Conservation (phyloP, 768 basidiomycete genomes). For the Russula foetens region DNA sequence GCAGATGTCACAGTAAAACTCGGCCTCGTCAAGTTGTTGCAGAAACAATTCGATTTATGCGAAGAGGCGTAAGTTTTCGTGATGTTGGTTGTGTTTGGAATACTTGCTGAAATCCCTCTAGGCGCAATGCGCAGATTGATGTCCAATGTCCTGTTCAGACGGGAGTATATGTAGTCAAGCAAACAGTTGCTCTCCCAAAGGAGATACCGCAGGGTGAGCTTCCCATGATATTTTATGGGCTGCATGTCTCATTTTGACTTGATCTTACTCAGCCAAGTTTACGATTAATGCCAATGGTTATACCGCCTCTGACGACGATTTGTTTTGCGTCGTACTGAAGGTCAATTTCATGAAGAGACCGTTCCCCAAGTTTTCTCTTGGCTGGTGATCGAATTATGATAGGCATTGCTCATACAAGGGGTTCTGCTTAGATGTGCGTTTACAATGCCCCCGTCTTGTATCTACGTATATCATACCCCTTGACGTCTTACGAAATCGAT, state of each 20-base stretch:
- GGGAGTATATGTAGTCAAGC: slow-evolving; percentile 64
- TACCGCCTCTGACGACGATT: slow-evolving; percentile 60
- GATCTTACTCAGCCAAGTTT: slow-evolving; percentile 66
- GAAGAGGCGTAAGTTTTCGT: slow-evolving; percentile 75
- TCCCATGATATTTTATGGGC: background rate
- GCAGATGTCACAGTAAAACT: slow-evolving; percentile 89
- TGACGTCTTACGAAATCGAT: background rate
- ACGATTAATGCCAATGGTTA: slow-evolving; percentile 57
- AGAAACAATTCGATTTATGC: slow-evolving; percentile 81
- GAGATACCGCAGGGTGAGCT: slow-evolving; percentile 77
- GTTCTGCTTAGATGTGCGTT: slow-evolving; percentile 1
- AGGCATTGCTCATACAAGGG: background rate
- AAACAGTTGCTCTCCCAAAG: slow-evolving; percentile 80
- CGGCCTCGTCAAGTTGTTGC: slow-evolving; percentile 85
- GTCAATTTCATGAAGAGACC: slow-evolving; percentile 61
- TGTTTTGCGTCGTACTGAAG: slow-evolving; percentile 74
- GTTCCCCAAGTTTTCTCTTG: slow-evolving; percentile 22
- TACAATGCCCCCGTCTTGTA: slow-evolving; percentile 4
- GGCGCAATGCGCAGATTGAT: slow-evolving; percentile 63
- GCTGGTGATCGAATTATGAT: slow-evolving; percentile 23
- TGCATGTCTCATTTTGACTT: background rate
- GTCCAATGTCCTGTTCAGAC: slow-evolving; percentile 79
- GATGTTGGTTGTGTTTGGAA: background rate
- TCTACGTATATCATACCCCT: background rate
- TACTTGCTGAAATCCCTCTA: slow-evolving; percentile 25